Conservation (phyloP, 1,284 basidiomycete species). For the Kalmanozyma brasiliensis region DNA sequence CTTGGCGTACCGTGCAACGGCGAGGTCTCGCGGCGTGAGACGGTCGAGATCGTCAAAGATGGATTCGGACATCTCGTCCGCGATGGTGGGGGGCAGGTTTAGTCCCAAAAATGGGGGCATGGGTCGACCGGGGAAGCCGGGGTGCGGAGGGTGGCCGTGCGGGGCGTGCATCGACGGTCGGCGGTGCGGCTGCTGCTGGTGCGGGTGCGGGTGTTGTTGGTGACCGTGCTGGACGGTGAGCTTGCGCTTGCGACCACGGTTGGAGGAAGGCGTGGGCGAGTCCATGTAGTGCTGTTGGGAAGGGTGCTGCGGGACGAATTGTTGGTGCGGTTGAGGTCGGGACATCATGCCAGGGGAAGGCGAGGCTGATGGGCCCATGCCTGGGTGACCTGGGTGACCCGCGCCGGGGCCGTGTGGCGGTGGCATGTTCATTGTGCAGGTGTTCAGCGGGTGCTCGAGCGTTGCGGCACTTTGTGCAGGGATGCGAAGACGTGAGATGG, state of each 20-base stretch:
- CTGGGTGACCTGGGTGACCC: slow-evolving; percentile 34
- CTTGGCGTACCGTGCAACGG: slow-evolving; percentile 60
- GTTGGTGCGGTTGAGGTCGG: slow-evolving; percentile 35
- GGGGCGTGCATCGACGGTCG: slow-evolving; percentile 37
- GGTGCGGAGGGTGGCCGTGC: slow-evolving; percentile 16
- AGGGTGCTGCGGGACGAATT: slow-evolving; percentile 31
- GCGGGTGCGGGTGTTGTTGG: slow-evolving; percentile 10
- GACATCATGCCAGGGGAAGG: slow-evolving; percentile 42
- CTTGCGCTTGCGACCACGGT: slow-evolving; percentile 44
- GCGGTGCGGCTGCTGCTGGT: slow-evolving; percentile 16
- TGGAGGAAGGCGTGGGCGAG: slow-evolving; percentile 30
- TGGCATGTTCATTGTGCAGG: slow-evolving; percentile 43
- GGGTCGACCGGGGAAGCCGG: slow-evolving; percentile 12
- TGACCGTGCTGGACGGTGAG: slow-evolving; percentile 30
- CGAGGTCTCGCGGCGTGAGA: slow-evolving; percentile 57
- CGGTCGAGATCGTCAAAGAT: slow-evolving; percentile 63
- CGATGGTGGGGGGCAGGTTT: slow-evolving; percentile 44
- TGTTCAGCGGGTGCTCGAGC: too few species aligned
- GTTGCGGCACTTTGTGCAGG: neutral
- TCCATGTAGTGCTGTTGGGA: slow-evolving; percentile 38
- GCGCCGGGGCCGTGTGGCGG: slow-evolving; percentile 39
- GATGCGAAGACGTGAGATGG: neutral
- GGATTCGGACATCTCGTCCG: slow-evolving; percentile 44
- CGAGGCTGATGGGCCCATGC: slow-evolving; percentile 20
- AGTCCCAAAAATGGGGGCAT: slow-evolving; percentile 34